Base-by-base conservation (phyloP, 1,139 yeast species). In the Kluyveromyces sp. region DNA sequence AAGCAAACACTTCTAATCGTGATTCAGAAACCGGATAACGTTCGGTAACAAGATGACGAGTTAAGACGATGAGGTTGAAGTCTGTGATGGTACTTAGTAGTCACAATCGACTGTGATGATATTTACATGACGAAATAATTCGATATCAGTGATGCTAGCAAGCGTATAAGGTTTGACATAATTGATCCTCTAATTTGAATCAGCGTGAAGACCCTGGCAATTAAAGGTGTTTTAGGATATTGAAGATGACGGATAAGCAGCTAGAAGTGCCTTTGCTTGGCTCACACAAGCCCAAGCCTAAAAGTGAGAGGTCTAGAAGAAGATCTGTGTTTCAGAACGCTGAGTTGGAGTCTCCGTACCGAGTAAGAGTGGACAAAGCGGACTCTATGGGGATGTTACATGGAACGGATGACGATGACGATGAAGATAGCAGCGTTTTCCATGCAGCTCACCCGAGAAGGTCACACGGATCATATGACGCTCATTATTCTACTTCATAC, bases 381-480 rank as follows among this genome's bases (percentile, higher is more conserved):
- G 64, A 61, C 39, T 58, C 64, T 2, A 53, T 56, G 57, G 64
- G 64, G 17, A 47, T 61, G 40, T 43, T 60, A 30, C 65, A 60
- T 43, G 64, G 58, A 41, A 51, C 58, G 3, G 48, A 51, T 3
- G 54, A 50, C 17, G 51, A 51, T 26, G 50, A 47, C 37, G 30
- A 46, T 4, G 47, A 46, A 19, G 20, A 7, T 11, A 34, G 25
- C 4, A 17, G 13, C n/a, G 31, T 15, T 13, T 29, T 38, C 20
- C 15, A 38, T 44, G 11, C 11, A 6, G 12, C 22, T 11, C 16
- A 18, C 19, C 4, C 15, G 12, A 7, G 36, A 7, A 33, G 19
- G 26, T 17, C 26, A 4, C 36, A 33, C 12, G 36, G 26, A 8
- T 39, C 46, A 29, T 45, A 41, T 41, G 54, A 50, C 36, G 37